Percentiles rank a stretch among this genome's conserved stretches.
These are phyloP conservation scores for Craterostigma plantagineum DNA, from an alignment of 257 asterid species.

Conservation along the genomic window DNA sequence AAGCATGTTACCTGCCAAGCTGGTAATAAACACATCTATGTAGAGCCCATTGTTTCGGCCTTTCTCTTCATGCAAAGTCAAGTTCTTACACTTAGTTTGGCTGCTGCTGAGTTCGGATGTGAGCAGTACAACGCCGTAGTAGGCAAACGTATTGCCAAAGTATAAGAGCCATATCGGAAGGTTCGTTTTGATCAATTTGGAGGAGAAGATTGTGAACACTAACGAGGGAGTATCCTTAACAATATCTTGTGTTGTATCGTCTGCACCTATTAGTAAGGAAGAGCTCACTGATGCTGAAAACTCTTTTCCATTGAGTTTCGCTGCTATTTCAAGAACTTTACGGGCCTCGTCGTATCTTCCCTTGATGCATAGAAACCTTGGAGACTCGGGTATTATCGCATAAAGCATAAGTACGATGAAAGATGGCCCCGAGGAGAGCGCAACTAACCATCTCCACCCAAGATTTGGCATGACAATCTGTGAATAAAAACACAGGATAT, in stretches of 20 bases:
- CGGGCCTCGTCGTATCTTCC: constrained; percentile 29
- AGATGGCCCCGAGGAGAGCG: constrained; percentile 24
- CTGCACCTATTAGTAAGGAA: constrained; percentile 11
- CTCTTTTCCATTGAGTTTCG: constrained; percentile 16
- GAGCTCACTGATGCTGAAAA: constrained; percentile 15
- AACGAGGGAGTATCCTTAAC: constrained; percentile 17
- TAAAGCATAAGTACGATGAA: constrained; percentile 22
- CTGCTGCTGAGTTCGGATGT: constrained; percentile 60
- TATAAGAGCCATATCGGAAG: constrained; percentile 42
- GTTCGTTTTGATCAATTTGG: constrained; percentile 27
- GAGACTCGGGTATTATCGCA: constrained; percentile 26
- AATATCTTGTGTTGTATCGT: neutral
- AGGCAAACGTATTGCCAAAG: constrained; percentile 47
- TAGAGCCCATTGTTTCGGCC: constrained; percentile 17
- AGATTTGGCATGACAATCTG: constrained; percentile 29
- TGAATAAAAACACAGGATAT: no score
- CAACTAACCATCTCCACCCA: constrained; percentile 39
- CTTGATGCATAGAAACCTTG: constrained; percentile 31
- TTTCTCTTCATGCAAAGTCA: constrained; percentile 7
- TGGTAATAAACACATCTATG: constrained; percentile 22
- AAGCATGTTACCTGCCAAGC: constrained; percentile 26
- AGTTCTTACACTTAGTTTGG: constrained; percentile 23
- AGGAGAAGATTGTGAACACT: constrained; percentile 25
- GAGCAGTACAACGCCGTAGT: constrained; percentile 58
- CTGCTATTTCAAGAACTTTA: constrained; percentile 22